Evolutionary conservation across 2,329 filamentous ascomycete species (phyloP).

Genomic region (Colletotrichum coccodes): DNA sequence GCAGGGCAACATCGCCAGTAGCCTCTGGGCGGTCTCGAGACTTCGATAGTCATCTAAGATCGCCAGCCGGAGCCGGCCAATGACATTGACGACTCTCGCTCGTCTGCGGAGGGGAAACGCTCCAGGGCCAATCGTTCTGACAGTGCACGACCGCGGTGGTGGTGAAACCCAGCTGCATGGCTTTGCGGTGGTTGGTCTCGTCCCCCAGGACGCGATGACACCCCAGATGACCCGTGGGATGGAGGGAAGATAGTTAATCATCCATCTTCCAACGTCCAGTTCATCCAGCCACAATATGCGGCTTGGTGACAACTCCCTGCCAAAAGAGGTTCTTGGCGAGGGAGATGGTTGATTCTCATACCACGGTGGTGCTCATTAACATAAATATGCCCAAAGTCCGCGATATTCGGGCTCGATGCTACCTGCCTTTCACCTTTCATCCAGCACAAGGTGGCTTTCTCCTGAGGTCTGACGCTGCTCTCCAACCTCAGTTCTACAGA

Average conservation of each 20-base stretch:
- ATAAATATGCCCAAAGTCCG: background rate
- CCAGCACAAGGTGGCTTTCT: background rate
- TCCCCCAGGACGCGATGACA: background rate
- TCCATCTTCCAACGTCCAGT: background rate
- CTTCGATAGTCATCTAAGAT: background rate
- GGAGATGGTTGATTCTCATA: background rate
- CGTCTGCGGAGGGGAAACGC: background rate
- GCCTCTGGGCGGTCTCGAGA: background rate
- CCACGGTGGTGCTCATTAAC: background rate
- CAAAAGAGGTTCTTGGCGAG: background rate
- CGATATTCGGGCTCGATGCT: background rate
- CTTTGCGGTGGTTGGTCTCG: background rate
- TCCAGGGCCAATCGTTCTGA: background rate
- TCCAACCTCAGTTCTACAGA: background rate
- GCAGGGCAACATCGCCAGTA: background rate
- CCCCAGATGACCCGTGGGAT: background rate
- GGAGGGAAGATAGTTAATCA: background rate
- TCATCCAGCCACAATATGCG: background rate
- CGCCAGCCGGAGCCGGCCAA: background rate
- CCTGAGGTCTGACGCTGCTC: too few species aligned
- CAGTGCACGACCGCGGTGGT: background rate
- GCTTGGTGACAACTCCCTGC: background rate
- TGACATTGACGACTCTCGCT: background rate
- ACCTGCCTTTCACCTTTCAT: background rate
- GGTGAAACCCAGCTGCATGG: constrained; percentile 4